Conservation (phyloP, 2,329 filamentous ascomycete species). For the Trichoderma sp. region DNA sequence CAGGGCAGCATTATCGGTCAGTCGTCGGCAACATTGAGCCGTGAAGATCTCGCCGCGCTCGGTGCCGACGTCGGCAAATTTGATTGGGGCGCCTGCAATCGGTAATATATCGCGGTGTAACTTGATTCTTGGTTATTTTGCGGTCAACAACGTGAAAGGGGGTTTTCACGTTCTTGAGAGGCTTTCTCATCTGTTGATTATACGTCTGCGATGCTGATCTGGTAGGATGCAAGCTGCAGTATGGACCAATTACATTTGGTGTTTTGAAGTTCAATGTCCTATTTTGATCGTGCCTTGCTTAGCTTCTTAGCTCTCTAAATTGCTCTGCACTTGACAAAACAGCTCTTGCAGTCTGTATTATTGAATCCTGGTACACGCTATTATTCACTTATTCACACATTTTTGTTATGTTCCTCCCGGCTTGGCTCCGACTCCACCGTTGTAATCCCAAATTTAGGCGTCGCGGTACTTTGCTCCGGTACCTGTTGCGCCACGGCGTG, state of each 20-base stretch:
- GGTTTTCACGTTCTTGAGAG: neutral
- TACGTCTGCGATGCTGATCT: neutral
- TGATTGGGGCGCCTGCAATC: neutral
- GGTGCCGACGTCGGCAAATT: constrained; percentile 35
- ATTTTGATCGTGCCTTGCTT: neutral
- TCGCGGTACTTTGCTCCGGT: neutral
- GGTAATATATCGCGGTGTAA: constrained; percentile 3
- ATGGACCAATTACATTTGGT: neutral
- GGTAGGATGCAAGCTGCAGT: neutral
- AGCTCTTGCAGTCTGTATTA: too few species aligned
- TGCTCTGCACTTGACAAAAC: neutral
- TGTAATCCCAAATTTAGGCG: neutral
- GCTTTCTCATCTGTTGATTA: neutral
- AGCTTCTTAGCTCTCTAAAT: neutral
- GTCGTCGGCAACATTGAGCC: constrained; percentile 9
- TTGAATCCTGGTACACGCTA: neutral
- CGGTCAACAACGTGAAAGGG: neutral
- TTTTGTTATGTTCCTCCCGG: neutral
- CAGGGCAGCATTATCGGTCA: constrained; percentile 15
- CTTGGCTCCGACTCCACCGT: constrained; percentile 4
- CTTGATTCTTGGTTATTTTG: constrained; percentile 1
- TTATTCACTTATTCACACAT: neutral
- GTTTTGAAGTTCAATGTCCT: neutral
- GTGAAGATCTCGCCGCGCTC: constrained; percentile 30
- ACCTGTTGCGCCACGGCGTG: constrained; percentile 18